These are phyloP conservation scores for Bromus sterilis DNA, from an alignment of 176 grass and related monocot species.

Conservation along the genomic window DNA sequence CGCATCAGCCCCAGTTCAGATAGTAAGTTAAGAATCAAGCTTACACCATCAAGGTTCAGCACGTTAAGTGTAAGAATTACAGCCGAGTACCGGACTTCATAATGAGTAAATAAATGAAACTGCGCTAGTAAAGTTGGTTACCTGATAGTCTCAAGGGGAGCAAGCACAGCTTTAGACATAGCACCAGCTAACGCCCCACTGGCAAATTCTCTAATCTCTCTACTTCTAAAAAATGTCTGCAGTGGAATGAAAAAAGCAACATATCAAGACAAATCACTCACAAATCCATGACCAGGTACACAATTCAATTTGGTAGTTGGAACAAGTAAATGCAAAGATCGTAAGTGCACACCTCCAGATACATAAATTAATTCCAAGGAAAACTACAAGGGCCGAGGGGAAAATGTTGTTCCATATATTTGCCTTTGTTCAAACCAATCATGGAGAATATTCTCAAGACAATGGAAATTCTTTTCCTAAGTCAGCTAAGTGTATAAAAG, in stretches of 20 bases:
- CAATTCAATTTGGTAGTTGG: conserved; percentile 1
- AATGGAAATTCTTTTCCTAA: background rate
- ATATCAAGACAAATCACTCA: background rate
- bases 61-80: background rate
- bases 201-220: conserved; percentile 67
- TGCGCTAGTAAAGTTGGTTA: background rate
- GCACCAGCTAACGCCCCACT: conserved; percentile 86
- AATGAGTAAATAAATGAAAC: background rate
- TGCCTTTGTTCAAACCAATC: conserved; percentile 8
- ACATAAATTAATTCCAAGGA: background rate
- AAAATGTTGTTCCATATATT: conserved; percentile 6
- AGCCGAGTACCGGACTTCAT: background rate
- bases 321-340: background rate
- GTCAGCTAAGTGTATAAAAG: background rate
- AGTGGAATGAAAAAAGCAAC: background rate
- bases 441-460: background rate
- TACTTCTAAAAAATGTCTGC: conserved; percentile 46
- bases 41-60: background rate
- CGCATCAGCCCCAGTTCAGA: background rate
- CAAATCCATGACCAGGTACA: background rate
- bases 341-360: background rate
- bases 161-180: conserved; percentile 88
- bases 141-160: conserved; percentile 83
- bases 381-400: background rate
- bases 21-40: background rate